Percentiles rank a stretch among this genome's conserved stretches.
Conservation (phyloP, 1,139 yeast genomes). For the Kodamaea fungicola region DNA sequence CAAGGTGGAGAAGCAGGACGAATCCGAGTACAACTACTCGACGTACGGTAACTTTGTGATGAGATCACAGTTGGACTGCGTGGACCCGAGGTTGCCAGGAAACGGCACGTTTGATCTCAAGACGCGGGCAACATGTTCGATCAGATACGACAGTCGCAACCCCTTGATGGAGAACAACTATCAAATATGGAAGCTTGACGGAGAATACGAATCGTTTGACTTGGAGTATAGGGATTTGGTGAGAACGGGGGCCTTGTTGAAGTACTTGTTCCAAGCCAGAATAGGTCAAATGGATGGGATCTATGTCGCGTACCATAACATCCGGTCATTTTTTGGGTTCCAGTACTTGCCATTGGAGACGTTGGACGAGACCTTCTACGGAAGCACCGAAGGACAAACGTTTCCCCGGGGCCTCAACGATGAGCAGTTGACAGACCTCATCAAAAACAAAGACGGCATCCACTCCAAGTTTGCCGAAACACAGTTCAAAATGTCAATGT, state of each 20-base stretch:
- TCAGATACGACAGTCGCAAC: constrained; percentile 72
- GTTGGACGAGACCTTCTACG: constrained; percentile 51
- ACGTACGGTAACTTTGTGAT: constrained; percentile 64
- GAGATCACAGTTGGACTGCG: constrained; percentile 90
- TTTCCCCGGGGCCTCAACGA: constrained; percentile 24
- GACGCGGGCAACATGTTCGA: constrained; percentile 85
- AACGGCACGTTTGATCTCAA: constrained; percentile 91
- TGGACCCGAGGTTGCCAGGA: constrained; percentile 75
- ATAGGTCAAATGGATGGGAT: constrained; percentile 98
- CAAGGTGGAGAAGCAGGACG: constrained; percentile 2
- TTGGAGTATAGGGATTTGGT: constrained; percentile 76
- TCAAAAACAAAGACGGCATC: constrained; percentile 22
- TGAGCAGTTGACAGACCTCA: constrained; percentile 16
- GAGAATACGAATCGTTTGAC: constrained; percentile 73
- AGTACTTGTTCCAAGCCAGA: constrained; percentile 86
- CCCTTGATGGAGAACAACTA: constrained; percentile 59
- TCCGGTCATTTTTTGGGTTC: constrained; percentile 79
- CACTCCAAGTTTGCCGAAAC: constrained; percentile 60
- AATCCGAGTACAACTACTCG: constrained; percentile 64
- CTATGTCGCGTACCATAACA: constrained; percentile 85
- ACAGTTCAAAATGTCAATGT: constrained; percentile 66
- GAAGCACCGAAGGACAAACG: constrained; percentile 15
- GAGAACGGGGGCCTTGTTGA: constrained; percentile 68
- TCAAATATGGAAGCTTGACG: constrained; percentile 57
- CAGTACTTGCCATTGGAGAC: constrained; percentile 77